These are phyloP conservation scores for Fusarium stilboides DNA, from an alignment of 2,329 filamentous ascomycete species.

Conservation along the genomic window DNA sequence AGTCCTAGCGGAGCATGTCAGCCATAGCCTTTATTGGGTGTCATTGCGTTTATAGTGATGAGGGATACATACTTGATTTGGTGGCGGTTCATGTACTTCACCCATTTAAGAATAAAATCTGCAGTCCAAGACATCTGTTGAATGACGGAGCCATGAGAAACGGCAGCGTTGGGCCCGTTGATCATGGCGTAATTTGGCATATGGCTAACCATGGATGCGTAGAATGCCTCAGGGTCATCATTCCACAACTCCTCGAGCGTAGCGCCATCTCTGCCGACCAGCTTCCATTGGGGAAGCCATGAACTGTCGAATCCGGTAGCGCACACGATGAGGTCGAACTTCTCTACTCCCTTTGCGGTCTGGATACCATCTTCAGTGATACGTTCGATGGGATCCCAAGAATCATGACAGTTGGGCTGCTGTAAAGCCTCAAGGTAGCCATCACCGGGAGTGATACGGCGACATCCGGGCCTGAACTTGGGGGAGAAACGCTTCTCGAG, in stretches of 20 bases:
- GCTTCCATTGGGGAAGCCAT: conserved; percentile 4
- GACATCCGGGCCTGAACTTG: conserved; percentile 1
- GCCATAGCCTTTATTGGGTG: too few species aligned
- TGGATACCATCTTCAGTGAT: not conserved
- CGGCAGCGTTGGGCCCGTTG: conserved; percentile 1
- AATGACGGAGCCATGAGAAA: conserved; percentile 7
- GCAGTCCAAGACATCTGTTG: conserved; percentile 9
- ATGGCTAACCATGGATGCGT: not conserved
- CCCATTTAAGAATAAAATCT: conserved; percentile 17
- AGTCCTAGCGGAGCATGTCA: not conserved
- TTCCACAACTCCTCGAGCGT: conserved; percentile 9
- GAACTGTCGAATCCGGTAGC: conserved; percentile 14
- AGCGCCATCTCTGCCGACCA: not conserved
- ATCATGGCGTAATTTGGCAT: conserved; percentile 15
- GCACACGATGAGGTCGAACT: conserved; percentile 19
- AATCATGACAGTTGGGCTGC: not conserved
- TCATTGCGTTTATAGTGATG: not conserved
- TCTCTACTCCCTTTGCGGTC: not conserved
- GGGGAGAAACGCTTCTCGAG: not conserved
- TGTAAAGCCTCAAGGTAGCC: conserved; percentile 15
- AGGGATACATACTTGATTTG: not conserved
- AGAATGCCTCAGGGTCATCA: conserved; percentile 13
- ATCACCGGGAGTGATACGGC: conserved; percentile 9
- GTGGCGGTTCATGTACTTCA: conserved; percentile 13
- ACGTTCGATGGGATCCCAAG: not conserved